Conservation (phyloP, 768 basidiomycete genomes). For the Hortiboletus campestris region DNA sequence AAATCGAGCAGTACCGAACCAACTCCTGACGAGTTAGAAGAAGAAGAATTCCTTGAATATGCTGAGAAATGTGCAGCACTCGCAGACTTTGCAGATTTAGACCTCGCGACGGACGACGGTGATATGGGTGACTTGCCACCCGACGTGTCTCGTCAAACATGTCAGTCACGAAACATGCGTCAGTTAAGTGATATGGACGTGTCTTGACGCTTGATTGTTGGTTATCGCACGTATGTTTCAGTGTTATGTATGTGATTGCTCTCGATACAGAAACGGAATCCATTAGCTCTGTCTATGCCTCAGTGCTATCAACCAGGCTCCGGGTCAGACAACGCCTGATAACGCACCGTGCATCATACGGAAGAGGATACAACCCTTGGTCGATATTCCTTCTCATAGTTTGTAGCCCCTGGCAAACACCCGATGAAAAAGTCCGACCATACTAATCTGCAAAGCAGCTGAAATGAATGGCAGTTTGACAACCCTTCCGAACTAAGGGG, state of each 20-base stretch:
- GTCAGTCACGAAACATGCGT: not conserved
- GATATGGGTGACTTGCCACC: conserved; percentile 21
- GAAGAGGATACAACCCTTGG: not conserved
- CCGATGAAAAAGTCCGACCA: no score
- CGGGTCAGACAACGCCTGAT: not conserved
- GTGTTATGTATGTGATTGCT: not conserved
- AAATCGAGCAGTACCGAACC: conserved; percentile 15
- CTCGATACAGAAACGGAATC: not conserved
- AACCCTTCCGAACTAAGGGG: no score
- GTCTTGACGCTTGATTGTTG: conserved; percentile 17
- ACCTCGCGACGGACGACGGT: conserved; percentile 17
- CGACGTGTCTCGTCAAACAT: not conserved
- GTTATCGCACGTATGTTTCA: conserved; percentile 8
- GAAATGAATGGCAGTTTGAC: no score
- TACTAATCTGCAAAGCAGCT: no score
- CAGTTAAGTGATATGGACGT: conserved; percentile 27
- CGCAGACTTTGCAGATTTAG: conserved; percentile 49
- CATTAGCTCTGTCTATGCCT: no score
- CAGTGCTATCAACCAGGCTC: no score
- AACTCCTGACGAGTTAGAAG: conserved; percentile 48
- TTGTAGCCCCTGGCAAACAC: no score
- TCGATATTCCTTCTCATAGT: no score
- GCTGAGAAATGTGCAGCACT: conserved; percentile 50
- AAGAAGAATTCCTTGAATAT: conserved; percentile 58
- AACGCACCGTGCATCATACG: not conserved